Conservation (phyloP, 257 asterid genomes). For the Cruciata laevipes region DNA sequence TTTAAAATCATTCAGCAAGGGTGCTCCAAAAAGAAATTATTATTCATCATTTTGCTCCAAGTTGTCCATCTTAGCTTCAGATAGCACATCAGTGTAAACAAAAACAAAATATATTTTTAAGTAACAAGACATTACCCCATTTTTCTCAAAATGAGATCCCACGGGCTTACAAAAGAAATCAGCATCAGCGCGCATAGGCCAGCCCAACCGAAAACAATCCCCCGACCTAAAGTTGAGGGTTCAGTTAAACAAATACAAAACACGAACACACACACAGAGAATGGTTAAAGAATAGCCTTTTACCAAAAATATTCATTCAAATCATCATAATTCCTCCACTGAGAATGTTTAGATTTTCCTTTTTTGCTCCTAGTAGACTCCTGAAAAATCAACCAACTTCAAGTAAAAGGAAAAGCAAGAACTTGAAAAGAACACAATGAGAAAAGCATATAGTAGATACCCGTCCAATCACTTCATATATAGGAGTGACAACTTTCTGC, state of each 20-base stretch:
- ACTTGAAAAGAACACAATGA: background rate
- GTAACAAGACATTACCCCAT: slow-evolving; percentile 43
- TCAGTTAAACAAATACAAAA: slow-evolving; percentile 13
- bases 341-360: slow-evolving; percentile 89
- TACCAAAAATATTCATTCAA: slow-evolving; percentile 96
- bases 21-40: background rate
- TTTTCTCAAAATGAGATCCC: slow-evolving; percentile 48
- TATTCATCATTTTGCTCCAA: background rate
- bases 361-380: slow-evolving; percentile 87
- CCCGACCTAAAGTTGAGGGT: slow-evolving; percentile 57
- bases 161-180: slow-evolving; percentile 75
- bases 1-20: background rate
- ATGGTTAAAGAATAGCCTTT: slow-evolving; percentile 11
- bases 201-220: slow-evolving; percentile 96
- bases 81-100: background rate
- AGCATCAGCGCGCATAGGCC: slow-evolving; percentile 99
- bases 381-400: slow-evolving; percentile 31
- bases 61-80: background rate
- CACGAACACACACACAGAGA: slow-evolving; percentile 1
- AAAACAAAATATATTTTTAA: background rate
- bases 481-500: slow-evolving; percentile 85
- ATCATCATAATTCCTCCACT: slow-evolving; percentile 99
- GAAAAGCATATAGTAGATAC: slow-evolving; percentile 34
- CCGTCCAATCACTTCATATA: slow-evolving; percentile 89
- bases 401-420: slow-evolving; percentile 10